Evolutionary conservation across 2,329 filamentous ascomycete genomes (phyloP), one percentile per base, ranked within the genome.

Genomic region (Talaromyces sp.): DNA sequence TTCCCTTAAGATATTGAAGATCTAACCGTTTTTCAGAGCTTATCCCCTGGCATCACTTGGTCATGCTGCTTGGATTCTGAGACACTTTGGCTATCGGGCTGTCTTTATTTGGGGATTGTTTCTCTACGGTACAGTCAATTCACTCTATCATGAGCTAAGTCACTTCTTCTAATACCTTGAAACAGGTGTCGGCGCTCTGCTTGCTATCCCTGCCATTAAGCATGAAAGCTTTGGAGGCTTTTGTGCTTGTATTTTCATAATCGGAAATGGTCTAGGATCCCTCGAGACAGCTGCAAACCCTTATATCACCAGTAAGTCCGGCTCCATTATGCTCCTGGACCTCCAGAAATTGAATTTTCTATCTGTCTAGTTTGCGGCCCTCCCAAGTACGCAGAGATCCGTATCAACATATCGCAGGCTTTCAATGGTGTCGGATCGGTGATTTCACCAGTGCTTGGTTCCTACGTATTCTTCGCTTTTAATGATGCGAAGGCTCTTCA

Each of bases 171-270:
- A 45, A 45, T 22, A 22, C 16, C 41, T 1, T 8, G 1, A 11
- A 45, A 45, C 3, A 45, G 43, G 43, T 5, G 10, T 54, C 35
- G 63, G 57, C 5, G 37, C 41, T 56, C 63, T 64, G 3, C 47
- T 86, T 94, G 48, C 68, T 92, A 93, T 78, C 94, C 78, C 95
- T 91, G 91, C 91, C 91, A 0, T 90, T 88, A 1, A 90, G 89
- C 8, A 86, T 93, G 10, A 84, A 92, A 66, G 83, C 16, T 93
- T 93, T 72, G 86, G 83, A 31, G 91, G 90, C 9, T 93, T 93
- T 78, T 92, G 89, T 71, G 85, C 84, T 41, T 84, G 77, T 60
- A 82, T 91, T 70, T 91, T 93, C 76, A 85, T 93, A 67, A 89
- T 92, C 65, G 90, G 90, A 35, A 88, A 87, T 64, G 90, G 90